Conservation (phyloP, 805 yeast genomes). For the Suhomyces tanzawaensis region DNA sequence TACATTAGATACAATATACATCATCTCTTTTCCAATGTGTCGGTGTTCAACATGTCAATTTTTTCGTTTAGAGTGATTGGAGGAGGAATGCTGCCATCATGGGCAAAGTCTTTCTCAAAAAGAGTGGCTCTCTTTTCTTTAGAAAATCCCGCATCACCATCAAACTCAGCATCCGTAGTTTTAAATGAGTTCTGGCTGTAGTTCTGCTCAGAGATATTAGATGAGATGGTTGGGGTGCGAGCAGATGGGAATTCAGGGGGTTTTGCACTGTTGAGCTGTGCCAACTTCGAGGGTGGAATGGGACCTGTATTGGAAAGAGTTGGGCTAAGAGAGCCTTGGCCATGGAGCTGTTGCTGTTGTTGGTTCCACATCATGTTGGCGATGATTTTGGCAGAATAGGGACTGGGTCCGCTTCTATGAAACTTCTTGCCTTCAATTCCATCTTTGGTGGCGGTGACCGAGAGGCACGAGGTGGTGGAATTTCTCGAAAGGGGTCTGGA, state of each 20-base stretch:
- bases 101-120: conserved; percentile 11
- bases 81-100: conserved; percentile 18
- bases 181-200: conserved; percentile 17
- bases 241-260: not conserved
- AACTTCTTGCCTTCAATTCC: conserved; percentile 65
- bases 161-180: conserved; percentile 28
- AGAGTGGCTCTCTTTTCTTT: conserved; percentile 15
- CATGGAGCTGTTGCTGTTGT: conserved; percentile 8
- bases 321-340: not conserved
- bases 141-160: conserved; percentile 20
- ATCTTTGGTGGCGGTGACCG: conserved; percentile 72
- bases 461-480: conserved; percentile 64
- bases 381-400: conserved; percentile 32
- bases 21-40: conserved; percentile 7
- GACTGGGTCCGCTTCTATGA: conserved; percentile 43
- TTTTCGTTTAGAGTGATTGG: conserved; percentile 47
- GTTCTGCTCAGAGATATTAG: conserved; percentile 3
- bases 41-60: conserved; percentile 38
- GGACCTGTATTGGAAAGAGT: not conserved
- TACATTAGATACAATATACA: not conserved
- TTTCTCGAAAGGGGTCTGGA: conserved; percentile 62
- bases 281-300: not conserved
- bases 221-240: not conserved
- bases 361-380: conserved; percentile 24
- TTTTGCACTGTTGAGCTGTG: not conserved